Evolutionary conservation across 192 early-diverging fungal species (phyloP).

Genomic region (Kickxella alabastrina): DNA sequence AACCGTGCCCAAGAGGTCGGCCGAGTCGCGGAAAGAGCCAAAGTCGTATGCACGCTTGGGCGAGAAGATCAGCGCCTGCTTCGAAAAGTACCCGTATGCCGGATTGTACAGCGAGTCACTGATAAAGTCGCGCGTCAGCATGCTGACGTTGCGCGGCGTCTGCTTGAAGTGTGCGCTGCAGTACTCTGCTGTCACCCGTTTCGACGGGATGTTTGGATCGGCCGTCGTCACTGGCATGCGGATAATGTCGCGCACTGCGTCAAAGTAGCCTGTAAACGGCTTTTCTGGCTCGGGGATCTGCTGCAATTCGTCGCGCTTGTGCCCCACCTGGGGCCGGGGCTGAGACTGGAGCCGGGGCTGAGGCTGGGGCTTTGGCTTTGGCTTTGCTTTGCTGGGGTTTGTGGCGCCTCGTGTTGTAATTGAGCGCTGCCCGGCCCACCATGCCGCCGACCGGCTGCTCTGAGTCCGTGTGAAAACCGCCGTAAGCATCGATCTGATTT

Average conservation of each 20-base stretch:
- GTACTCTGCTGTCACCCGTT: slow-evolving; percentile 38
- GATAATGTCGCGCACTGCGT: slow-evolving; percentile 38
- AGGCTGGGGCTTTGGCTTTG: too few species aligned
- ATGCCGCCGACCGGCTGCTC: too few species aligned
- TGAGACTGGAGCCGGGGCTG: too few species aligned
- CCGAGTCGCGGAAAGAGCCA: slow-evolving; percentile 60
- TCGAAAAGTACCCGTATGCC: slow-evolving; percentile 95
- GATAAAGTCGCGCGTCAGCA: slow-evolving; percentile 88
- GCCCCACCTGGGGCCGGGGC: too few species aligned
- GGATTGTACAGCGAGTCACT: slow-evolving; percentile 95
- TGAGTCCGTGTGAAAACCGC: too few species aligned
- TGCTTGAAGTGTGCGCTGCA: slow-evolving; percentile 20
- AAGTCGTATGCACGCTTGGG: slow-evolving; percentile 62
- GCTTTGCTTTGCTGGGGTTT: background rate
- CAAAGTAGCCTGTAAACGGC: slow-evolving; percentile 28
- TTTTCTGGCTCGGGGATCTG: background rate
- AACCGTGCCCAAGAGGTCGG: slow-evolving; percentile 71
- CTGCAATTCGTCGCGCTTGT: background rate
- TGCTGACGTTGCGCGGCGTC: slow-evolving; percentile 58
- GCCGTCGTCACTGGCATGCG: slow-evolving; percentile 44
- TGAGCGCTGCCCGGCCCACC: too few species aligned
- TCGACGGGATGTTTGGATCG: slow-evolving; percentile 27
- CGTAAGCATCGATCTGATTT: slow-evolving; percentile 26
- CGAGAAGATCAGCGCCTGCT: slow-evolving; percentile 82
- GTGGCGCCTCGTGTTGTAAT: background rate